Evolutionary conservation across 192 early-diverging fungal genomes (phyloP).

Genomic region (Backusella morwellensis): DNA sequence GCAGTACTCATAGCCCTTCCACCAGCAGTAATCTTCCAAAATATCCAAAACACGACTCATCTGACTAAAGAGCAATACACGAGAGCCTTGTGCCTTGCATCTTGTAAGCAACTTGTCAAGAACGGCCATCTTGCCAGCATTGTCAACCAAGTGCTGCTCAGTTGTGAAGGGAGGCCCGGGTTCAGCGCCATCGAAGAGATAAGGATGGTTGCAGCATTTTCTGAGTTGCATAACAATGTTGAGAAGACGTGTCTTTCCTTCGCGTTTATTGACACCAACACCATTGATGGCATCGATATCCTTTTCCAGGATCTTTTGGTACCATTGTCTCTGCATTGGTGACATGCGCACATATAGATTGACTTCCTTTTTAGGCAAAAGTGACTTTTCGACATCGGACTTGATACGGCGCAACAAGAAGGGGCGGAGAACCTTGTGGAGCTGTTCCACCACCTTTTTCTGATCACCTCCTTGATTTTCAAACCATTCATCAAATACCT

Average conservation of each 20-base stretch:
- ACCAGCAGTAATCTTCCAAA: conserved; percentile 95
- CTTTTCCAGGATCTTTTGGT: conserved; percentile 92
- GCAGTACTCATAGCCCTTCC: conserved; percentile 89
- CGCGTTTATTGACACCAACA: conserved; percentile 62
- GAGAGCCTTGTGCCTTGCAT: conserved; percentile 85
- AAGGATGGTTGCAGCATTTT: conserved; percentile 97
- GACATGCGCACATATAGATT: conserved; percentile 93
- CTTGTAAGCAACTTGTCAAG: conserved; percentile 86
- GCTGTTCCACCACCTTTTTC: conserved; percentile 56
- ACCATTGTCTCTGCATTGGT: conserved; percentile 96
- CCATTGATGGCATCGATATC: conserved; percentile 98
- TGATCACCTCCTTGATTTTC: conserved; percentile 71
- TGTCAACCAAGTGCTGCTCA: conserved; percentile 92
- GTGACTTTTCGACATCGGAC: conserved; percentile 92
- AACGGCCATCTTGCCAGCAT: conserved; percentile 92
- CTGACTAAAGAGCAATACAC: conserved; percentile 95
- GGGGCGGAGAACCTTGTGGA: conserved; percentile 68
- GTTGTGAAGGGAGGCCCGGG: conserved; percentile 96
- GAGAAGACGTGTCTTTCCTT: conserved; percentile 86
- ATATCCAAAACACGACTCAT: conserved; percentile 99
- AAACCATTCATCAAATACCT: conserved; percentile 97
- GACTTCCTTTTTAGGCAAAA: conserved; percentile 92
- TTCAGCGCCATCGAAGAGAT: conserved; percentile 87
- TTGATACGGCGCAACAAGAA: conserved; percentile 92
- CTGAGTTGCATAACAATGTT: conserved; percentile 97